Base-by-base conservation (phyloP, 768 basidiomycete species). In the Amanita rubescens region DNA sequence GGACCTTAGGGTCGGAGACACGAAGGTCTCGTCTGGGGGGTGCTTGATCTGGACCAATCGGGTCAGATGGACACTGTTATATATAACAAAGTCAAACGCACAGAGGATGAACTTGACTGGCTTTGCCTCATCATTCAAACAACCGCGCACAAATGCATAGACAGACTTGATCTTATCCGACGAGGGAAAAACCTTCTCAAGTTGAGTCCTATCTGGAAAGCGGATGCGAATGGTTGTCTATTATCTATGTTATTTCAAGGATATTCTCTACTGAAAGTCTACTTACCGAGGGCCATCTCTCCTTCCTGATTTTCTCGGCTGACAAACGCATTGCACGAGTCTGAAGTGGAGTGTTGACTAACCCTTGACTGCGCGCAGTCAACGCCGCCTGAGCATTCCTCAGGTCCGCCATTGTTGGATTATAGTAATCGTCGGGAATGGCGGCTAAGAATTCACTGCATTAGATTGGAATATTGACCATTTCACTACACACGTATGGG, bases 11-110 rank as follows among this genome's bases (percentile, higher is more conserved):
- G 60, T 94, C 92, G 5, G 87, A 88, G 6, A 90, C 86, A 59
- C 84, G 89, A 60, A 90, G 74, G 51, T 95, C 93, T 24, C 85
- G 81, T 60, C 82, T 85, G 1, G 92, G 93, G 2, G 90, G 90
- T 4, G 75, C 70, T 70, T 93, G 89, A 67, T 88, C 90, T 93
- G 53, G 45, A 3, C 38, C 55, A 24, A 10, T 37, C 46, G n/a
- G 35, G 41, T 39, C 43, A 30, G 22, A 22, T 32, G 15, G 20
- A 32, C 49, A 41, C n/a, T n/a, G n/a, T n/a, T n/a, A n/a, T n/a
- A 42, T 6, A n/a, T n/a, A 5, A 12, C 14, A 32, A 15, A 44
- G 52, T 27, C n/a, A 34, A 45, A 76, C 83, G 49, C 60, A 94
- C 92, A 94, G 35, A 95, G 74, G 35, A 92, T 75, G 61, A 93